Base-by-base conservation (phyloP, 768 basidiomycete genomes). In the Lentinula sp. region DNA sequence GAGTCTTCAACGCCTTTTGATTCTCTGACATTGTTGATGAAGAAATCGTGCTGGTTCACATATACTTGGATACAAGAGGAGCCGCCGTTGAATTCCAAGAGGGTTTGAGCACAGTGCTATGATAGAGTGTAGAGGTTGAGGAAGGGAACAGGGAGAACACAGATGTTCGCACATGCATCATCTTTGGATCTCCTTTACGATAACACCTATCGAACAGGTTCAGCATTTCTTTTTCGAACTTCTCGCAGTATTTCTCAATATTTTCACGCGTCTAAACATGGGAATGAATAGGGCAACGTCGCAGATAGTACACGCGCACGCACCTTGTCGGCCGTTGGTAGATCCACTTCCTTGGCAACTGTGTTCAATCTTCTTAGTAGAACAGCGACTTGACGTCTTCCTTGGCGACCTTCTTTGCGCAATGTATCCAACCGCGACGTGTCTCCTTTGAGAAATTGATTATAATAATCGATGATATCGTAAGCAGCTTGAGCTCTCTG, bases 31-130 rank as follows among this genome's bases (percentile, higher is more conserved):
- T 92, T 85, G 70, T 95, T 95, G 71, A 98, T 98, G 80, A 99
- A 99, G 79, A 99, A 99, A 71, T 98, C 97, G 67, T 99, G 97
- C 70, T 99, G 97, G 68, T 98, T 99, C 59, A 99, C 97, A 68
- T 98, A 99, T 11, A 98, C 93, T 73, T 98, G 95, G 5, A 99
- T 91, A 69, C 97, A 98, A 0, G 95, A 96, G 48, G 91, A 79
- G 8, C 97, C 97, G 5, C 97, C 97, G 65, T 99, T 99, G 76
- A 99, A 99, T 72, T 98, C 97, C 16, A 97, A 83, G 5, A 99
- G 78, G 2, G 93, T 96, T 75, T 95, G 92, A 0, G 97, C 96
- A 69, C 96, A 98, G 70, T 98, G 97, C 96, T 99, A 68, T 45
- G n/a, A 34, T n/a, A 48, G n/a, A 61, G 23, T 4, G 59, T 50